phyloP scores from a whole-genome alignment of 2,329 filamentous ascomycete genomes.

The Diaporthe sp. region DNA sequence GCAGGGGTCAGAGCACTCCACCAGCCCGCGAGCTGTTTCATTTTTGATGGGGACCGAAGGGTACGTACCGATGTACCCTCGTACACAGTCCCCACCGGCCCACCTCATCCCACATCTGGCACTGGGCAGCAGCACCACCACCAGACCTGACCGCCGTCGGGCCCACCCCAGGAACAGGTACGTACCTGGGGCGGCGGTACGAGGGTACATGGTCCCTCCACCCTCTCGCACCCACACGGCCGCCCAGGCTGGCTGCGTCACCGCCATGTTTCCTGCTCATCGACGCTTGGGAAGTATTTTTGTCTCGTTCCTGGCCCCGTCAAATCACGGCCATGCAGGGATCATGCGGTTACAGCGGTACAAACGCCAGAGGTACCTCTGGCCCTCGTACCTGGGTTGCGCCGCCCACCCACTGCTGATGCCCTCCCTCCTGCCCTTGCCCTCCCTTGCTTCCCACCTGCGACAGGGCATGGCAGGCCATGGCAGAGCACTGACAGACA shows the following conservation, averaged over 20 bases:
- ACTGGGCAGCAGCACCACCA: slow-evolving; percentile 12
- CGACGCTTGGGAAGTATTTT: slow-evolving; percentile 27
- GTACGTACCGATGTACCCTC: slow-evolving; percentile 10
- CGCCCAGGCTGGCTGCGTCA: slow-evolving; percentile 33
- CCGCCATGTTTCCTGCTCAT: slow-evolving; percentile 31
- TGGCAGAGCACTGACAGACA: slow-evolving; percentile 27
- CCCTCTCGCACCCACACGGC: not conserved
- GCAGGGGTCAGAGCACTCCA: slow-evolving; percentile 26
- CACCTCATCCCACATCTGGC: slow-evolving; percentile 16
- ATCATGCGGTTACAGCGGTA: slow-evolving; percentile 35
- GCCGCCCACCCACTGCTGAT: slow-evolving; percentile 5
- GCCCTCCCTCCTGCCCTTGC: not conserved
- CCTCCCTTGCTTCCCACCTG: slow-evolving; percentile 30
- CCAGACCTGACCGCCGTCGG: slow-evolving; percentile 17
- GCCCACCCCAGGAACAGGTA: slow-evolving; percentile 23
- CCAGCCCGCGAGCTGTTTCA: slow-evolving; percentile 28
- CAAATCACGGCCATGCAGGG: slow-evolving; percentile 33
- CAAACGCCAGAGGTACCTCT: slow-evolving; percentile 33
- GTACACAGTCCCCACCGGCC: slow-evolving; percentile 8
- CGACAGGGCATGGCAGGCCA: slow-evolving; percentile 25
- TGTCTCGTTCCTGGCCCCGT: slow-evolving; percentile 35
- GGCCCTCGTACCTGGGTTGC: slow-evolving; percentile 25
- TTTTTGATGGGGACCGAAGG: slow-evolving; percentile 21
- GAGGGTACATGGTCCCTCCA: slow-evolving; percentile 16
- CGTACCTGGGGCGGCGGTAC: slow-evolving; percentile 24